Percentiles rank a stretch among this genome's conserved stretches.
Evolutionary conservation across 306 rosid species (phyloP).

Genomic region (Mimosa pudica): DNA sequence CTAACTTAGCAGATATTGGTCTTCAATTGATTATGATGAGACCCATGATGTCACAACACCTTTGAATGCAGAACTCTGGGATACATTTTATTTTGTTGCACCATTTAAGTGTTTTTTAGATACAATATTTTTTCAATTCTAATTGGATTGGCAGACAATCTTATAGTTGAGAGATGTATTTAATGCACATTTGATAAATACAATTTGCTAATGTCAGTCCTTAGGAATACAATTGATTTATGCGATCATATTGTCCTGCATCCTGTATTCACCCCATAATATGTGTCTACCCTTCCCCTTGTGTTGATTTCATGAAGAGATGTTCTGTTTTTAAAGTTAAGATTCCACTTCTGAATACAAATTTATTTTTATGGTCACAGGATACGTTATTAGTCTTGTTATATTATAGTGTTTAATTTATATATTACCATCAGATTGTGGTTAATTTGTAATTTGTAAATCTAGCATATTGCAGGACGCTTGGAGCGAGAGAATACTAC

Average conservation of each 20-base stretch:
- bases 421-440: slow-evolving; percentile 33
- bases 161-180: slow-evolving; percentile 24
- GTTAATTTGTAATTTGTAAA: slow-evolving; percentile 52
- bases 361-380: slow-evolving; percentile 22
- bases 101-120: slow-evolving; percentile 12
- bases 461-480: slow-evolving; percentile 90
- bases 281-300: background rate
- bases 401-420: slow-evolving; percentile 16
- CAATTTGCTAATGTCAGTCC: background rate
- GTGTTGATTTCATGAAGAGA: background rate
- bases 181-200: slow-evolving; percentile 11
- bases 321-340: background rate
- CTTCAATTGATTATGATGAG: slow-evolving; percentile 12
- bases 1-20: slow-evolving; percentile 26
- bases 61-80: slow-evolving; percentile 1
- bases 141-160: slow-evolving; percentile 3
- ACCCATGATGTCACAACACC: slow-evolving; percentile 1
- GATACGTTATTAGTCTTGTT: slow-evolving; percentile 25
- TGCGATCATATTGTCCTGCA: background rate
- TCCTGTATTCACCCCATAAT: background rate
- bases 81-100: slow-evolving; percentile 7
- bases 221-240: background rate
- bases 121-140: background rate
- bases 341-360: slow-evolving; percentile 8
- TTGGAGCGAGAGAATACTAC: slow-evolving; percentile 78